phyloP scores from a whole-genome alignment of 2,329 filamentous ascomycete genomes.

The Aspergillus sclerotialis region DNA sequence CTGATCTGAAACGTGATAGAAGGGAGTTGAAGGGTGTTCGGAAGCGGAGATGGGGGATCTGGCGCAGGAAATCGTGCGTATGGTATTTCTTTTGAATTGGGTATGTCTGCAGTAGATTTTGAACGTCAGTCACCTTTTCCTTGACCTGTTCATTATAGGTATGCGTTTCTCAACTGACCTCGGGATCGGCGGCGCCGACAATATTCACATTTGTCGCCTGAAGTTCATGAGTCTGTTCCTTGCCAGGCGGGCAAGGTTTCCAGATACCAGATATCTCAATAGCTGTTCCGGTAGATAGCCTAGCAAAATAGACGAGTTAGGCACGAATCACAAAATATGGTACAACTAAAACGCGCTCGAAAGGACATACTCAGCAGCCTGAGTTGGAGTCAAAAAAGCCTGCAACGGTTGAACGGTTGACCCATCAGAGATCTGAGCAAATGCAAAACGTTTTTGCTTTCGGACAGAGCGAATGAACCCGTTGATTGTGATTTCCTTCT shows the following conservation, averaged over 20 bases:
- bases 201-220: slow-evolving; percentile 63
- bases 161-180: slow-evolving; percentile 48
- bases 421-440: slow-evolving; percentile 81
- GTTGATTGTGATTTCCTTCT: slow-evolving; percentile 52
- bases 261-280: slow-evolving; percentile 72
- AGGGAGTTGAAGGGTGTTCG: slow-evolving; percentile 75
- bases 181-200: slow-evolving; percentile 70
- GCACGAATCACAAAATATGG: neutral
- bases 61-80: slow-evolving; percentile 78
- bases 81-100: slow-evolving; percentile 97
- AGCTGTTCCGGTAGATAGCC: slow-evolving; percentile 73
- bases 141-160: neutral
- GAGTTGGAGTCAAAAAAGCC: slow-evolving; percentile 65
- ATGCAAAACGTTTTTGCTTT: slow-evolving; percentile 76
- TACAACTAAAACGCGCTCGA: slow-evolving; percentile 1
- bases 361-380: slow-evolving; percentile 61
- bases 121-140: slow-evolving; percentile 6
- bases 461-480: slow-evolving; percentile 80
- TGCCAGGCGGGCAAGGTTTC: slow-evolving; percentile 60
- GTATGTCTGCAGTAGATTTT: slow-evolving; percentile 55
- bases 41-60: slow-evolving; percentile 77
- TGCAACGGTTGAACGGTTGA: slow-evolving; percentile 74
- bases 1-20: slow-evolving; percentile 74
- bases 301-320: slow-evolving; percentile 32
- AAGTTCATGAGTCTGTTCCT: slow-evolving; percentile 71